A percentile compares a stretch with the other conserved stretches of the same genome.
Evolutionary conservation across 257 asterid genomes (phyloP).

Genomic region (Sherardia arvensis): DNA sequence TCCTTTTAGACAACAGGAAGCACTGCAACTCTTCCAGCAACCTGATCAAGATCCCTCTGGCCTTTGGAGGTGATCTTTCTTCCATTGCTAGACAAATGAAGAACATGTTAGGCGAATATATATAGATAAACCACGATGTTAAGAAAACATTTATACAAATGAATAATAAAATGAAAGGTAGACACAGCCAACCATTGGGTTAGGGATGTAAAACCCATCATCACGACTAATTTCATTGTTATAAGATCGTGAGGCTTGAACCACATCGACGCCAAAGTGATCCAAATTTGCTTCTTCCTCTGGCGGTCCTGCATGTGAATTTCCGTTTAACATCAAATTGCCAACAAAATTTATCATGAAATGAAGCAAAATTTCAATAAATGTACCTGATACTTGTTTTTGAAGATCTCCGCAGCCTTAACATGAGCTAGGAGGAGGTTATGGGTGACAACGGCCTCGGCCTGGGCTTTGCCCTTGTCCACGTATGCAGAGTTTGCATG

Average conservation of each 20-base stretch:
- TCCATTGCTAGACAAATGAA: conserved; percentile 59
- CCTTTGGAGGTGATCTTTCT: conserved; percentile 82
- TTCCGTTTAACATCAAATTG: too few species aligned
- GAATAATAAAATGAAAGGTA: too few species aligned
- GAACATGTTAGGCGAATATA: too few species aligned
- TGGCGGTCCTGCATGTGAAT: neutral
- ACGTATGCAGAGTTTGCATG: neutral
- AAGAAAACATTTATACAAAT: too few species aligned
- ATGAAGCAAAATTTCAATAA: too few species aligned
- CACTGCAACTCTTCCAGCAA: conserved; percentile 69
- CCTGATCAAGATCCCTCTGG: conserved; percentile 84
- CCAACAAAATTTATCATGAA: too few species aligned
- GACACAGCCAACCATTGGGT: conserved; percentile 95
- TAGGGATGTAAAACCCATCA: conserved; percentile 75
- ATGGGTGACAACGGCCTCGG: too few species aligned
- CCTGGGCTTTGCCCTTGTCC: neutral
- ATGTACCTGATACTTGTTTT: neutral
- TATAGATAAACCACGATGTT: too few species aligned
- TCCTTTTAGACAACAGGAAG: conserved; percentile 5
- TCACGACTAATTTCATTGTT: conserved; percentile 29
- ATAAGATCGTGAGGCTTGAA: too few species aligned
- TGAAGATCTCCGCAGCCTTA: neutral
- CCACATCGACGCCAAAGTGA: too few species aligned
- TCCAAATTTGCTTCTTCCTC: too few species aligned
- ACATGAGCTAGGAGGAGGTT: too few species aligned